Evolutionary conservation across 306 rosid genomes (phyloP).

Genomic region (Fragaria iinumae): DNA sequence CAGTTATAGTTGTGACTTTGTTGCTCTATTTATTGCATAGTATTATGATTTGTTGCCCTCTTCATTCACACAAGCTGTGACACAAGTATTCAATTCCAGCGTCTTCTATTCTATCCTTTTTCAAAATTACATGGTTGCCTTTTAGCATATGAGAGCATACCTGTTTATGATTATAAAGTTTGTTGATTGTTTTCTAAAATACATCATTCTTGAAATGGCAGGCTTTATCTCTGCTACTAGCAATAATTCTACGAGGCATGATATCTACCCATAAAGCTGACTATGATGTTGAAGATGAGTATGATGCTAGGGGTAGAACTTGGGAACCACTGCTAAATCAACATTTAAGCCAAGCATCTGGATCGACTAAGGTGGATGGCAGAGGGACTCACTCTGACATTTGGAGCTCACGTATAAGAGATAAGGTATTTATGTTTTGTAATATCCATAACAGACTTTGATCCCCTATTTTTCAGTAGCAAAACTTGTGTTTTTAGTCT

Average conservation of each 20-base stretch:
- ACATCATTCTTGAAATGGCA: constrained; percentile 38
- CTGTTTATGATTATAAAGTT: constrained; percentile 9
- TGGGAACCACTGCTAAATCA: constrained; percentile 69
- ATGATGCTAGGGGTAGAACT: constrained; percentile 45
- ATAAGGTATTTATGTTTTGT: constrained; percentile 57
- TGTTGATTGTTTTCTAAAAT: constrained; percentile 17
- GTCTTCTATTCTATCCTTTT: background rate
- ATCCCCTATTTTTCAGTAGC: background rate
- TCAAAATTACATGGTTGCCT: background rate
- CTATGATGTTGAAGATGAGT: constrained; percentile 53
- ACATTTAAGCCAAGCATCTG: constrained; percentile 60
- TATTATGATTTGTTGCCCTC: background rate
- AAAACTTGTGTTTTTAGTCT: too few relatives aligned
- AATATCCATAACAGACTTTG: background rate
- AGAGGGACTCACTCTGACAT: constrained; percentile 57
- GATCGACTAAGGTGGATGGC: constrained; percentile 46
- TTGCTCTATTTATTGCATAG: constrained; percentile 18
- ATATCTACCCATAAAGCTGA: constrained; percentile 52
- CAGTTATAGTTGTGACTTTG: constrained; percentile 18
- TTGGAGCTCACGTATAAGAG: constrained; percentile 86
- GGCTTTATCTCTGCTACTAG: constrained; percentile 73
- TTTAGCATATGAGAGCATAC: constrained; percentile 1
- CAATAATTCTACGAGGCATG: constrained; percentile 66
- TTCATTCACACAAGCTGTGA: background rate
- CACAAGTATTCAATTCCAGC: background rate